Evolutionary conservation across 345 rosid genomes (phyloP), one percentile per base, ranked within the genome.

Genomic region (Mercurialis annua): DNA sequence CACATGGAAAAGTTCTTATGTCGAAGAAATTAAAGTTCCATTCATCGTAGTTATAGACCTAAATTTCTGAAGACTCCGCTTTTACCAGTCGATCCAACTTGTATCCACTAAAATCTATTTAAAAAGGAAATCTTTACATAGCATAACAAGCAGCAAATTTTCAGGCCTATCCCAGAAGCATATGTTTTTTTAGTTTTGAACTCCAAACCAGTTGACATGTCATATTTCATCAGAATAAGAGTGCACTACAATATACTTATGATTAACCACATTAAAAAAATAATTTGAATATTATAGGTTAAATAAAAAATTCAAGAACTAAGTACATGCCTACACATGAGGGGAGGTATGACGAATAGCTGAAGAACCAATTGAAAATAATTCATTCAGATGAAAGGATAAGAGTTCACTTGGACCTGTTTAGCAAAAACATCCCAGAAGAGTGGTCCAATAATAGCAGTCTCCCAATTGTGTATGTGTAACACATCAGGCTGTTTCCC

Each of bases 401-500:
- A 71, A 48, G 18, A 29, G 59, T 33, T 62, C 63, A 64, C 48
- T 10, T 47, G 66, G 60, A 88, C 97, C 92, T 85, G 89, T 36
- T 84, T 84, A 62, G 72, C 90, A 80, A 86, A 88, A 56, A 86
- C 77, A 78, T 90, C 97, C 97, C 97, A 90, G 77, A 90, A 90
- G 67, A 90, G 81, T 40, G 97, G 95, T 76, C 90, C 97, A 71
- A 86, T 82, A 59, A 90, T 68, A 66, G 97, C 87, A 78, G 97
- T 88, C 85, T 90, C 83, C 91, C 92, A 88, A 69, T 88, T 78
- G 73, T 90, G 97, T 65, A 90, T 81, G 75, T 90, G 97, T 34
- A 90, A 71, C 33, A 90, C 85, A 86, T 90, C 97, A 64, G 97
- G 97, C 78, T 64, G 85, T 81, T 90, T 90, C 69, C 92, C 90